These are phyloP conservation scores for Silene uniflora DNA, from an alignment of 148 eudicot genomes.

Conservation along the genomic window DNA sequence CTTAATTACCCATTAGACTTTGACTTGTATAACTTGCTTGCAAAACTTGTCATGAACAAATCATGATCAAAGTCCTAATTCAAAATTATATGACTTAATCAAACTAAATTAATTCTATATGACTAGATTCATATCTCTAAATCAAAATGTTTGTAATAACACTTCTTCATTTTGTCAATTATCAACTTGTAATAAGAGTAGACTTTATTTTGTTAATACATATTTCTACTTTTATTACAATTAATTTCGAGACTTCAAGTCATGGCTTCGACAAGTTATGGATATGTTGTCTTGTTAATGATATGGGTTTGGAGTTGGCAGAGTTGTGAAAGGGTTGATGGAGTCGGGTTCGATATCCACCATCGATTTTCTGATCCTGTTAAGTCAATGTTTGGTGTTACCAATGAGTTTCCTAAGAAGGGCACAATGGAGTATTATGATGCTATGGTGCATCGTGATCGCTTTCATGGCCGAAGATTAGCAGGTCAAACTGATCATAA, in stretches of 20 bases:
- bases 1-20: conserved; percentile 4
- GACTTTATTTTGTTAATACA: not conserved
- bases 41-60: conserved; percentile 5
- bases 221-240: not conserved
- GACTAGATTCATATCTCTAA: not conserved
- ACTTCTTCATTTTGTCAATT: not conserved
- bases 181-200: conserved; percentile 1
- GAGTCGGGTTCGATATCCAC: conserved; percentile 63
- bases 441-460: conserved; percentile 77
- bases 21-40: conserved; percentile 21
- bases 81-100: not conserved
- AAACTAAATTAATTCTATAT: conserved; percentile 1
- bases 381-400: conserved; percentile 39
- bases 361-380: conserved; percentile 81
- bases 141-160: conserved; percentile 14
- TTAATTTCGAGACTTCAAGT: not conserved
- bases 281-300: not conserved
- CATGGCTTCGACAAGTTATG: conserved; percentile 4
- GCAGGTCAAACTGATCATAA: conserved; percentile 19
- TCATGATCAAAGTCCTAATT: not conserved
- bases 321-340: conserved; percentile 38
- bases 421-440: conserved; percentile 51
- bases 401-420: conserved; percentile 52
- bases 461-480: conserved; percentile 50
- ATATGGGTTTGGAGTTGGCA: conserved; percentile 18